These are phyloP conservation scores for Silene latifolia DNA, from an alignment of 148 eudicot genomes.

Conservation along the genomic window DNA sequence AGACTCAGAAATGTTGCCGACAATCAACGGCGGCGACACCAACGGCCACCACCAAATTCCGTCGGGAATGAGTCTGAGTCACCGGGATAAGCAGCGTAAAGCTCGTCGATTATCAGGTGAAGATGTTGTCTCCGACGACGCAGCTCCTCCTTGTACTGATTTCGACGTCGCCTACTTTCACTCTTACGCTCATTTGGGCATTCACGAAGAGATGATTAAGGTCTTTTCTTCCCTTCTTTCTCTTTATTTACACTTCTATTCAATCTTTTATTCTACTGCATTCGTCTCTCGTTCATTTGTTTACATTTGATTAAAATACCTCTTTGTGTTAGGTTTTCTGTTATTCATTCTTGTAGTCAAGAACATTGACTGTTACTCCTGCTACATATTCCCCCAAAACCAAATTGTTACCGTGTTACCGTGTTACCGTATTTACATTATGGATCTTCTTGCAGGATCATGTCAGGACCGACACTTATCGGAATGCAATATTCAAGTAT, in stretches of 20 bases:
- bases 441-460: slow-evolving; percentile 60
- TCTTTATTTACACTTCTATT: neutral
- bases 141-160: slow-evolving; percentile 68
- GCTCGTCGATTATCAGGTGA: slow-evolving; percentile 21
- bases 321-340: no score
- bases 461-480: slow-evolving; percentile 87
- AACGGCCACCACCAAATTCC: slow-evolving; percentile 5
- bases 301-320: no score
- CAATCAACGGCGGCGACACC: slow-evolving; percentile 12
- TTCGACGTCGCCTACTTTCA: slow-evolving; percentile 89
- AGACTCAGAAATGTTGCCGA: slow-evolving; percentile 21
- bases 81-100: slow-evolving; percentile 23
- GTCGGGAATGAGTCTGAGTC: neutral
- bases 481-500: slow-evolving; percentile 77
- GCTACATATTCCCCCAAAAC: no score
- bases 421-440: no score
- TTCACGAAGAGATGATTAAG: slow-evolving; percentile 98
- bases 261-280: no score
- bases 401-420: no score
- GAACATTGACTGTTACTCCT: no score
- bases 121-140: slow-evolving; percentile 8
- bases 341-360: no score
- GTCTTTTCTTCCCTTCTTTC: slow-evolving; percentile 25
- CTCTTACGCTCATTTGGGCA: slow-evolving; percentile 92
- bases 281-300: no score